Conservation (phyloP, 345 rosid species). For the Citrus unshiu region DNA sequence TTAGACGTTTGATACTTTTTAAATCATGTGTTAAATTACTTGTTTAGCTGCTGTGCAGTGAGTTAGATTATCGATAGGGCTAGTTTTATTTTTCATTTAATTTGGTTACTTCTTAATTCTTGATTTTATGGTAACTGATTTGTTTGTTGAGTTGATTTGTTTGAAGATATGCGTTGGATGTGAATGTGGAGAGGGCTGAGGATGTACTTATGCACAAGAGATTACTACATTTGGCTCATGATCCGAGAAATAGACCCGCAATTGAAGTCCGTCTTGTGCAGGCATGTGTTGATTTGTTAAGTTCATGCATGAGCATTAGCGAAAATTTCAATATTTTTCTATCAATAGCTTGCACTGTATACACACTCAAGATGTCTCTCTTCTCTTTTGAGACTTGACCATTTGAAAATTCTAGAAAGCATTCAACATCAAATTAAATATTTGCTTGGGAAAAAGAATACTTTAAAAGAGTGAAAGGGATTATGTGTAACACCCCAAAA, state of each 20-base stretch:
- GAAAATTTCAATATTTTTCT: neutral
- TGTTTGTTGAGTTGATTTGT: neutral
- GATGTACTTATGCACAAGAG: conserved; percentile 86
- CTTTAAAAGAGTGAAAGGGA: conserved; percentile 11
- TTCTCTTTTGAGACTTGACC: conserved; percentile 13
- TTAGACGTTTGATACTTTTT: neutral
- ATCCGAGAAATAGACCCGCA: conserved; percentile 53
- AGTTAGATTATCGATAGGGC: neutral
- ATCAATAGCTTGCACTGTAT: neutral
- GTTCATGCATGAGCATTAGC: neutral
- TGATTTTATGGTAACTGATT: neutral
- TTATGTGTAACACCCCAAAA: conserved; percentile 7
- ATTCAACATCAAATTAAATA: conserved; percentile 12
- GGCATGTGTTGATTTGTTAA: conserved; percentile 35
- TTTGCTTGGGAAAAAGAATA: conserved; percentile 4
- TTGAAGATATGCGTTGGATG: conserved; percentile 90
- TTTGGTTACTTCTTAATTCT: neutral
- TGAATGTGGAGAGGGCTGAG: conserved; percentile 94
- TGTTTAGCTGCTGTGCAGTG: neutral
- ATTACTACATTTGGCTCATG: conserved; percentile 51
- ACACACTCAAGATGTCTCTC: too few relatives aligned
- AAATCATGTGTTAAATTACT: neutral
- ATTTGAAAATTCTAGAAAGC: conserved; percentile 21
- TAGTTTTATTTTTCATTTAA: neutral
- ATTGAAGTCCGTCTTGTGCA: conserved; percentile 72